phyloP scores from a whole-genome alignment of 1,284 basidiomycete genomes.

The Boletus sp. region DNA sequence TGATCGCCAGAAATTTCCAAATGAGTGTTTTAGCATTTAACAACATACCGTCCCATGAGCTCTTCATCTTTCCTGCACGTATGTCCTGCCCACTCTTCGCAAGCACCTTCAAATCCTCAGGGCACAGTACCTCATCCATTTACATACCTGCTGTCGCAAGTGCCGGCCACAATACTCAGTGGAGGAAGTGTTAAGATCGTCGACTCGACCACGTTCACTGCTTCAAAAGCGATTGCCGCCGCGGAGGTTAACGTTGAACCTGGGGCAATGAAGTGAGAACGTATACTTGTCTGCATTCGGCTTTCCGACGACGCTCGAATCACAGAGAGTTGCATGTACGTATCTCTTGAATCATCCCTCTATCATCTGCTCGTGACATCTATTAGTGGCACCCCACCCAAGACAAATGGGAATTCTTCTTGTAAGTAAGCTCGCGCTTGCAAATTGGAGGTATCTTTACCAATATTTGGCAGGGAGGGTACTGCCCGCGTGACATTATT shows the following conservation, averaged over 20 bases:
- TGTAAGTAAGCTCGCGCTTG: constrained; percentile 19
- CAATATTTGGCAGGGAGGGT: constrained; percentile 36
- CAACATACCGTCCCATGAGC: constrained; percentile 42
- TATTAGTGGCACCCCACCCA: constrained; percentile 45
- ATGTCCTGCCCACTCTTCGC: constrained; percentile 26
- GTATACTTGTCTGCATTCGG: neutral
- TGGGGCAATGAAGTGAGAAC: constrained; percentile 40
- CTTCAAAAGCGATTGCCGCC: constrained; percentile 48
- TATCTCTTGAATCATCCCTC: constrained; percentile 7
- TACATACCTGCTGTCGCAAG: constrained; percentile 47
- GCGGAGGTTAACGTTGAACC: constrained; percentile 54
- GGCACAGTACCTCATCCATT: constrained; percentile 51
- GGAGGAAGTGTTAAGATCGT: constrained; percentile 63
- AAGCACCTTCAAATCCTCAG: constrained; percentile 42
- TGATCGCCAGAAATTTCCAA: constrained; percentile 51
- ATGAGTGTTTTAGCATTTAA: constrained; percentile 39
- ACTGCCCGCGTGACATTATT: constrained; percentile 43
- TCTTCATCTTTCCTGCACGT: constrained; percentile 53
- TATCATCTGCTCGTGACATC: constrained; percentile 45
- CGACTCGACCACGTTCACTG: constrained; percentile 53
- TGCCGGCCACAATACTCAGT: constrained; percentile 40
- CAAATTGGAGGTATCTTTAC: neutral
- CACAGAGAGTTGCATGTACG: constrained; percentile 50
- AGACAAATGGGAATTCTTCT: constrained; percentile 35
- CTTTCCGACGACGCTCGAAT: constrained; percentile 33